Base-by-base conservation (phyloP, 306 rosid species). In the Acacia crassicarpa region DNA sequence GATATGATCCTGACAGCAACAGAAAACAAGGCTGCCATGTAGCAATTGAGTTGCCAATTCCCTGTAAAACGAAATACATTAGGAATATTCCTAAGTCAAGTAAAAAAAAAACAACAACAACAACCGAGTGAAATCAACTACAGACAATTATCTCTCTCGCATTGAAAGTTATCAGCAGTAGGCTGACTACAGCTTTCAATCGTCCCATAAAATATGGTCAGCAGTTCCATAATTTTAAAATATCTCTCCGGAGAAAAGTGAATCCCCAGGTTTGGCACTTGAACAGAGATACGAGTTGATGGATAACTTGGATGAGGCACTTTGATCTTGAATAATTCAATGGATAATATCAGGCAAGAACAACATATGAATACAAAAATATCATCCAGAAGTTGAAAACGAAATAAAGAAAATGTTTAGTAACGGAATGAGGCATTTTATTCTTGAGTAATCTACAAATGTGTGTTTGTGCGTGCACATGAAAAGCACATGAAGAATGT, bases 231-330 rank as follows among this genome's bases (percentile, higher is more conserved):
- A 78, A 95, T 89, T 91, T 91, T 89, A 78, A 82, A 78, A 87
- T 86, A 84, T 87, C 99, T 91, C 72, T 90, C 86, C 9, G 98
- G 90, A 43, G 99, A 95, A 79, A 95, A 89, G 93, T 95, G 99
- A 88, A 95, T 81, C 78, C 96, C 90, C 61, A 95, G 92, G 88
- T 92, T 95, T 70, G 99, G 99, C 83, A 95, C 97, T 93, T 93
- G 98, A 88, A 93, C 83, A 72, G 96, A 93, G 65, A 93, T 53
- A 80, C 93, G 90, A 63, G 97, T 95, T 71, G 98, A 91, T 3
- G 99, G 99, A 68, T 90, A 93, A 81, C 88, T 89, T 61, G 99
- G 99, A 84, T 95, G 98, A 66, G 97, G 97, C 81, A 95, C 93
- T 88, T 91, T 93, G 78, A 95, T 92, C 99, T 95, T 83, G 74